Evolutionary conservation across 164 flowering plant species (phyloP).

Genomic region (Magnolia officinalis): DNA sequence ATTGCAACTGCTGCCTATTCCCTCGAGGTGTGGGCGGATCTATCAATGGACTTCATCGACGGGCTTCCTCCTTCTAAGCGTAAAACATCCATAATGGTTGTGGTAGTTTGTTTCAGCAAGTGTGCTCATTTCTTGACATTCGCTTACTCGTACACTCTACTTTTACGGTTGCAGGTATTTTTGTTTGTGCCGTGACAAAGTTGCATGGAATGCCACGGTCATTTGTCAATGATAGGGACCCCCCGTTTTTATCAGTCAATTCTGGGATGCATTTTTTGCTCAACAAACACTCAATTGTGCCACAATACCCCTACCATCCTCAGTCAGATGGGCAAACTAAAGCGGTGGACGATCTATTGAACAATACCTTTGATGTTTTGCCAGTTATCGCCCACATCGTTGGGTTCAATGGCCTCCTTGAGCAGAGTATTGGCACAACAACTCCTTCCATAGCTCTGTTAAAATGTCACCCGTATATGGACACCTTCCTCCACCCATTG

Average conservation of each 20-base stretch:
- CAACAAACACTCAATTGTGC: neutral
- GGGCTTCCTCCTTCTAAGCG: too few relatives aligned
- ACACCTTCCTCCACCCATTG: neutral
- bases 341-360: neutral
- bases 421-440: conserved; percentile 4
- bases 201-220: neutral
- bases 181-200: neutral
- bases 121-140: neutral
- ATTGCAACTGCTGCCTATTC: too few relatives aligned
- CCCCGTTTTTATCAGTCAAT: neutral
- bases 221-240: neutral
- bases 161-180: neutral
- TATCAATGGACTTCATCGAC: too few relatives aligned
- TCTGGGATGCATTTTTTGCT: neutral
- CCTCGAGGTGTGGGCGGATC: too few relatives aligned
- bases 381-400: neutral
- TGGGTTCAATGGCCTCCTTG: conserved; percentile 12
- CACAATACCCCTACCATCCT: neutral
- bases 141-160: neutral
- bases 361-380: conserved; percentile 2
- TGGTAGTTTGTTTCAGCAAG: too few relatives aligned
- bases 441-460: neutral
- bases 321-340: conserved; percentile 5
- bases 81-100: too few relatives aligned
- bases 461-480: conserved; percentile 12